Evolutionary conservation across 352 stramenopile genomes (phyloP), one percentile per base, ranked within the genome.

Genomic region (Pythium periplocum): DNA sequence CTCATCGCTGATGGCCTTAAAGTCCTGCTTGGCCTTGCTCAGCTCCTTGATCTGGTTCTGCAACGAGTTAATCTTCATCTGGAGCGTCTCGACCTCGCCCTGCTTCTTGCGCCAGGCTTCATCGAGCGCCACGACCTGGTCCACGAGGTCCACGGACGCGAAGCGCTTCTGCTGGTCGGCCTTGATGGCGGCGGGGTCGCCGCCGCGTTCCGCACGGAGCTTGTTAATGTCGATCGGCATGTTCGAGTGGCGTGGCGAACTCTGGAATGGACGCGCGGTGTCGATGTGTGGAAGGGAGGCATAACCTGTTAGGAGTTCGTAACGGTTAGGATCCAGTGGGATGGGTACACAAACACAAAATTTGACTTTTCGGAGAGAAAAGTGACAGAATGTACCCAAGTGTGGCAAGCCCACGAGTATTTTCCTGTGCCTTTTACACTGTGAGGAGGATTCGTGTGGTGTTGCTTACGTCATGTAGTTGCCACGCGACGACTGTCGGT

Each of bases 171-270:
- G 55, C 77, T 98, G 96, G 63, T 97, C 96, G 55, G 83, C 75
- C 45, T 93, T 89, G 61, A 98, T 96, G 41, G 86, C 74, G 48
- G 97, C 95, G n/a, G 96, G 95, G 73, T 99, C 83, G 55, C 96
- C 96, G 51, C 96, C 96, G 51, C 94, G 92, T 68, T 99, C 97
- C 52, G 83, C 83, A 49, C 96, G 90, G 51, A 99, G 78, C 50
- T 95, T 87, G 72, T 98, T 98, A 66, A 99, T 99, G 78, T 99
- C 96, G 64, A 99, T 98, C 53, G 95, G 95, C 96, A 99, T 99
- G 59, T 58, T 71, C 10, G 43, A 49, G 45, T 39, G 30, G 45
- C 31, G 10, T 9, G 45, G 34, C 17, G 30, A n/a, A 39, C 36
- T 12, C 17, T 51, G 11, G 45, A 26, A 26, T 26, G 17, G 17